phyloP scores from a whole-genome alignment of 805 yeast species.

The Clavispora santaluciae region DNA sequence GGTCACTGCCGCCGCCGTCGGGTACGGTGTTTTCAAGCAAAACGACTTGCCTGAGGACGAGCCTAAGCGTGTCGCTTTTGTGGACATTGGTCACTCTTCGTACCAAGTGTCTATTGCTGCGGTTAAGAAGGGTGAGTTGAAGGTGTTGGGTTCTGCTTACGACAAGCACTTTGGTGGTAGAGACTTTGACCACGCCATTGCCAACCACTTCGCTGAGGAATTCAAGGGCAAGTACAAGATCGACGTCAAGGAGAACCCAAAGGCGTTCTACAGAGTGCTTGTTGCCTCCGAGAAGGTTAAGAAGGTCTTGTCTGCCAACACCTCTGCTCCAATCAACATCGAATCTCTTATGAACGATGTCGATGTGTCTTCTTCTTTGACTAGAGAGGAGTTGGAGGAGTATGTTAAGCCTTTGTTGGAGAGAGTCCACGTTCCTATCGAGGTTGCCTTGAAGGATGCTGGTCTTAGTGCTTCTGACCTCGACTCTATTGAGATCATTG shows the following conservation, averaged over 20 bases:
- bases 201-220: conserved; percentile 91
- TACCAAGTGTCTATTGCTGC: conserved; percentile 87
- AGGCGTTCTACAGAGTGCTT: conserved; percentile 91
- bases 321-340: conserved; percentile 88
- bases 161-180: conserved; percentile 99
- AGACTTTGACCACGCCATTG: conserved; percentile 88
- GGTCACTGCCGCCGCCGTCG: conserved; percentile 97
- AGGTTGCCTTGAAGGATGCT: conserved; percentile 76
- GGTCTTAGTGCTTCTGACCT: conserved; percentile 66
- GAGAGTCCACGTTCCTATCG: conserved; percentile 73
- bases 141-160: conserved; percentile 84
- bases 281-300: conserved; percentile 89
- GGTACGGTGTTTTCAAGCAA: conserved; percentile 96
- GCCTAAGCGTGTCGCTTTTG: conserved; percentile 84
- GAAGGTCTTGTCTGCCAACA: conserved; percentile 94
- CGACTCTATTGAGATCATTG: conserved; percentile 91
- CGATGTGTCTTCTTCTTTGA: conserved; percentile 84
- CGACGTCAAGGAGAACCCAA: conserved; percentile 84
- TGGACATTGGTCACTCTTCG: conserved; percentile 96
- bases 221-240: conserved; percentile 90
- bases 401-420: conserved; percentile 76
- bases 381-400: conserved; percentile 91
- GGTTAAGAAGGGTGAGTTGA: conserved; percentile 94
- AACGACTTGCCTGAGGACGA: conserved; percentile 92
- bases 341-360: conserved; percentile 97